A percentile compares a stretch with the other conserved stretches of the same genome.
Evolutionary conservation across 2,329 filamentous ascomycete genomes (phyloP).

Genomic region (Cercospora sp.): DNA sequence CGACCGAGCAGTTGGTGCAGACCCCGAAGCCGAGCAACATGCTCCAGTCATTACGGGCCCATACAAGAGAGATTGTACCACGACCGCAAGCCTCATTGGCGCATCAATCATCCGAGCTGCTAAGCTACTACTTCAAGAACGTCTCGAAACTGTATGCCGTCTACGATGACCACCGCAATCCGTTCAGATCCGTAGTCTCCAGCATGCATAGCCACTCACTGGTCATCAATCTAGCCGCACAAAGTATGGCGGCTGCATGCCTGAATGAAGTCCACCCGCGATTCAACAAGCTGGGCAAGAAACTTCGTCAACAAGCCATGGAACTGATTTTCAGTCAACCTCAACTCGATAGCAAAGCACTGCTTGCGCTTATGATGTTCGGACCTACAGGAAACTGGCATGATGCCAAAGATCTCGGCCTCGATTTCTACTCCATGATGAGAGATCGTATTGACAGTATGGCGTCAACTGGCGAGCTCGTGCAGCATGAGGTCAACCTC

Average conservation of each 20-base stretch:
- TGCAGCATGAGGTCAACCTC: slow-evolving; percentile 26
- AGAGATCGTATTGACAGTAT: slow-evolving; percentile 28
- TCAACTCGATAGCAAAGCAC: slow-evolving; percentile 29
- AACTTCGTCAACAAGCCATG: slow-evolving; percentile 30
- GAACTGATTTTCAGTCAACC: slow-evolving; percentile 25
- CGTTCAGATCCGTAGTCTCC: slow-evolving; percentile 27
- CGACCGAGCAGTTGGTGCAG: not conserved
- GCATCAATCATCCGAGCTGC: slow-evolving; percentile 24
- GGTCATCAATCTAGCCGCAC: slow-evolving; percentile 26
- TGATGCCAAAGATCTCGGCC: slow-evolving; percentile 56
- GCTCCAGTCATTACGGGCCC: slow-evolving; percentile 21
- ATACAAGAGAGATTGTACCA: slow-evolving; percentile 8
- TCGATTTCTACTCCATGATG: slow-evolving; percentile 46
- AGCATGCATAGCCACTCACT: slow-evolving; percentile 24
- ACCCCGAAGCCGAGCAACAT: slow-evolving; percentile 10
- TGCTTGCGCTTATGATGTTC: slow-evolving; percentile 59
- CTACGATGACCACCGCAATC: slow-evolving; percentile 25
- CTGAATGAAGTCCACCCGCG: slow-evolving; percentile 29
- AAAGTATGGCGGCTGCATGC: slow-evolving; percentile 32
- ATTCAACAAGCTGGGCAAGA: slow-evolving; percentile 27
- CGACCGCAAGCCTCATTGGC: slow-evolving; percentile 19
- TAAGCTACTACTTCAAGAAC: slow-evolving; percentile 29
- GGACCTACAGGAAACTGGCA: slow-evolving; percentile 64
- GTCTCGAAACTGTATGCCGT: slow-evolving; percentile 25
- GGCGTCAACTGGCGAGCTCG: slow-evolving; percentile 10